A percentile compares a stretch with the other conserved stretches of the same genome.
Conservation (phyloP, 2,329 filamentous ascomycete species). For the Aplosporella prunicola region DNA sequence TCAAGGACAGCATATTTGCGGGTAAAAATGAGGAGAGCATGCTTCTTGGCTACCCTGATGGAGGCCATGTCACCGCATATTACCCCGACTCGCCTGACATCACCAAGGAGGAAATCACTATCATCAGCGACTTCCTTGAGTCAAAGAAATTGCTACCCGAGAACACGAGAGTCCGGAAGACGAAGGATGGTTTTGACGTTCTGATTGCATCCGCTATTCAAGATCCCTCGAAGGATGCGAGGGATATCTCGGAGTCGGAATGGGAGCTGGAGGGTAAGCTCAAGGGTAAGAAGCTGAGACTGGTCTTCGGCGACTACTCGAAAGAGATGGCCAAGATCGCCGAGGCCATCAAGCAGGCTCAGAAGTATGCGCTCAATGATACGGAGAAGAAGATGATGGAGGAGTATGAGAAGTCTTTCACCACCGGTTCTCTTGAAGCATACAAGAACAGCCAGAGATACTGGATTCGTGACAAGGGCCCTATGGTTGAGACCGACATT, state of each 20-base stretch:
- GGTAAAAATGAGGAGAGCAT: conserved; percentile 32
- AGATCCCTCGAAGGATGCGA: conserved; percentile 29
- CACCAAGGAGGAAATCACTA: conserved; percentile 38
- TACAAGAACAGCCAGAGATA: conserved; percentile 43
- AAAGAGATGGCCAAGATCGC: conserved; percentile 40
- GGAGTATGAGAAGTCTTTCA: conserved; percentile 41
- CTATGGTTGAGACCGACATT: conserved; percentile 43
- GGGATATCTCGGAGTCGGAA: conserved; percentile 36
- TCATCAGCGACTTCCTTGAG: conserved; percentile 38
- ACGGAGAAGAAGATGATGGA: conserved; percentile 36
- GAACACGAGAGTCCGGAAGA: conserved; percentile 42
- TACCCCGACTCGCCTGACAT: conserved; percentile 41
- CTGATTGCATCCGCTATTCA: conserved; percentile 39
- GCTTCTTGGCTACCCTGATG: conserved; percentile 41
- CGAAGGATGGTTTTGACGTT: conserved; percentile 35
- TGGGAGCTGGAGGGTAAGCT: conserved; percentile 35
- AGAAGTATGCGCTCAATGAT: conserved; percentile 38
- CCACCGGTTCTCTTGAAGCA: conserved; percentile 40
- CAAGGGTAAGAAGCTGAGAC: conserved; percentile 36
- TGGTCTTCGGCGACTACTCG: conserved; percentile 39
- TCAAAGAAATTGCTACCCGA: conserved; percentile 38
- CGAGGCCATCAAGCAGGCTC: conserved; percentile 36
- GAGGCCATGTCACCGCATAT: conserved; percentile 41
- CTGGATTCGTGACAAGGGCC: conserved; percentile 46
- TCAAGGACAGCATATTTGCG: conserved; percentile 39